A percentile compares a stretch with the other conserved stretches of the same genome.
phyloP scores from a whole-genome alignment of 495 filamentous ascomycete genomes.

The Pseudomonodictys pantanalensis region DNA sequence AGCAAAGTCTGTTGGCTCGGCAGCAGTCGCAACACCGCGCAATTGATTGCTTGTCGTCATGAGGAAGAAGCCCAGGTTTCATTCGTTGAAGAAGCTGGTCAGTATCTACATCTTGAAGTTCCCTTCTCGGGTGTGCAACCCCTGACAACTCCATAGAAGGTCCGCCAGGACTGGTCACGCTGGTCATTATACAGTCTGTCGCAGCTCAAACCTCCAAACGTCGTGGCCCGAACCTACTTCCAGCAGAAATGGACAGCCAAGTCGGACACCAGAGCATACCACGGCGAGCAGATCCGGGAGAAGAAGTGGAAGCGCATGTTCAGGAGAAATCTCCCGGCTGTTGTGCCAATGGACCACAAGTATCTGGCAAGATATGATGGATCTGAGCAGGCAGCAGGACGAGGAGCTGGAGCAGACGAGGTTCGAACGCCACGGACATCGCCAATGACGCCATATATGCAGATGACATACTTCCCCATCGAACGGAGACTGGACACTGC shows the following conservation, averaged over 20 bases:
- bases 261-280: constrained; percentile 75
- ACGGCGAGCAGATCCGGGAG: constrained; percentile 90
- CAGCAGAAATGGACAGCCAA: constrained; percentile 98
- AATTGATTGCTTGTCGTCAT: constrained; percentile 33
- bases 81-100: constrained; percentile 62
- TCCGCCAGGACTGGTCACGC: constrained; percentile 97
- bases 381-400: constrained; percentile 71
- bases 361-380: constrained; percentile 78
- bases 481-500: constrained; percentile 89
- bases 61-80: constrained; percentile 54
- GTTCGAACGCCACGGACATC: constrained; percentile 19
- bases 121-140: constrained; percentile 19
- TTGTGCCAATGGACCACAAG: constrained; percentile 75
- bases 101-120: constrained; percentile 27
- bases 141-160: constrained; percentile 59
- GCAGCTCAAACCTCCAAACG: constrained; percentile 42
- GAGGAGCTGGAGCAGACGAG: constrained; percentile 64
- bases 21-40: not conserved
- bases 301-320: constrained; percentile 92
- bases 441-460: constrained; percentile 72
- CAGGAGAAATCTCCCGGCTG: constrained; percentile 67
- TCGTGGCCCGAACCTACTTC: constrained; percentile 66
- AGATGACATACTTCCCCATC: constrained; percentile 87
- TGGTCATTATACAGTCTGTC: constrained; percentile 90
- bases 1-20: not conserved